Evolutionary conservation across 2,329 filamentous ascomycete species (phyloP).

Genomic region (Raffaelea ambrosiae): DNA sequence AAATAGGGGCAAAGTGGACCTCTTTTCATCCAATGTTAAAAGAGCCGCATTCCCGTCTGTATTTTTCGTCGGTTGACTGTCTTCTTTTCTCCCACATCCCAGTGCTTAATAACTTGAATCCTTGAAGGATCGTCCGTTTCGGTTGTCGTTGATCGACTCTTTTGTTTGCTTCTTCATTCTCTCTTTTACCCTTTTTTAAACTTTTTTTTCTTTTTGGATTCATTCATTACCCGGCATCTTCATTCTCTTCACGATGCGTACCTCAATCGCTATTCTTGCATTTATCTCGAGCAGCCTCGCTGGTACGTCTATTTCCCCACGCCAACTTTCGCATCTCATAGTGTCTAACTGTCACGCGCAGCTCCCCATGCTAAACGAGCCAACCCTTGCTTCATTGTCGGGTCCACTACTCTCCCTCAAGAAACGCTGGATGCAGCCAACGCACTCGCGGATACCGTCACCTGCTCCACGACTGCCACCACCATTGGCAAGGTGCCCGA

Average conservation of each 20-base stretch:
- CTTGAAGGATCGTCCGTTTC: no score
- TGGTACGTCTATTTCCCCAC: background rate
- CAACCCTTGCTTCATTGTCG: slow-evolving; percentile 43
- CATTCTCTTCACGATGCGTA: slow-evolving; percentile 8
- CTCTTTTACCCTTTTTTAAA: background rate
- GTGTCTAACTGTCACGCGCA: background rate
- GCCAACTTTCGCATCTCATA: background rate
- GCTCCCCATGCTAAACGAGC: slow-evolving; percentile 4
- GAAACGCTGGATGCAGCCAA: slow-evolving; percentile 37
- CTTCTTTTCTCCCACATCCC: no score
- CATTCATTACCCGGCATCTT: background rate
- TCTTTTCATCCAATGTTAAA: no score
- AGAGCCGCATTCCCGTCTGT: no score
- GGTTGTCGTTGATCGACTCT: background rate
- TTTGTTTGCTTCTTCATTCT: background rate
- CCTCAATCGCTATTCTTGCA: slow-evolving; percentile 8
- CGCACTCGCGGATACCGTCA: slow-evolving; percentile 33
- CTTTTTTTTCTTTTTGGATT: background rate
- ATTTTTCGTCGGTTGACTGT: no score
- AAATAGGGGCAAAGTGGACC: no score
- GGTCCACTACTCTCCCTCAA: slow-evolving; percentile 37
- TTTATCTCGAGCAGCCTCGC: slow-evolving; percentile 9
- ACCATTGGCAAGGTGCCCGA: slow-evolving; percentile 49
- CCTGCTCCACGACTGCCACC: slow-evolving; percentile 36
- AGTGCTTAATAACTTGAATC: no score